Percentiles rank a stretch among this genome's conserved stretches.
These are phyloP conservation scores for Zea luxurians DNA, from an alignment of 176 grass and related monocot species.

Conservation along the genomic window DNA sequence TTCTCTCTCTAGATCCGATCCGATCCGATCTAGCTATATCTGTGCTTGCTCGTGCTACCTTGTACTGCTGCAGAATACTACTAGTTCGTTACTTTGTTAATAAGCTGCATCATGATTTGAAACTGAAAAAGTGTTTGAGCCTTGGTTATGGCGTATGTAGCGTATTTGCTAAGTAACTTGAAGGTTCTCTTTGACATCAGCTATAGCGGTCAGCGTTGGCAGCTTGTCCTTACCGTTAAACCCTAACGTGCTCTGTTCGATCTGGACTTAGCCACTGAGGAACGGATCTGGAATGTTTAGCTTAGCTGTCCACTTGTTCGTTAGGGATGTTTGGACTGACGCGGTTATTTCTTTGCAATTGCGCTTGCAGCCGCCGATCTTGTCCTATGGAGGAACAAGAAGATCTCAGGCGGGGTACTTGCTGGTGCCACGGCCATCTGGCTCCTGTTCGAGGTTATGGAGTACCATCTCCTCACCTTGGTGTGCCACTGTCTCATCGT, in stretches of 20 bases:
- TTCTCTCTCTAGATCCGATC: constrained; percentile 35
- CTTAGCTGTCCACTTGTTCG: not conserved
- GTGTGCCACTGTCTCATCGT: too few relatives aligned
- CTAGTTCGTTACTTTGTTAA: not conserved
- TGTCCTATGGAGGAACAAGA: too few relatives aligned
- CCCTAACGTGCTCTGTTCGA: constrained; percentile 17
- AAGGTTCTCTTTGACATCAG: not conserved
- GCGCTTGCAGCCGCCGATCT: too few relatives aligned
- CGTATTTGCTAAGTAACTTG: not conserved
- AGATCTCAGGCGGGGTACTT: too few relatives aligned
- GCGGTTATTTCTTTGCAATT: too few relatives aligned
- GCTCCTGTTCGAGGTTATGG: too few relatives aligned
- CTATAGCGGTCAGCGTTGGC: not conserved
- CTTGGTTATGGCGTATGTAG: constrained; percentile 2
- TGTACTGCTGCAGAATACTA: not conserved
- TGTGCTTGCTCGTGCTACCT: not conserved
- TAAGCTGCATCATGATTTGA: not conserved
- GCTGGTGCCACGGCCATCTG: too few relatives aligned
- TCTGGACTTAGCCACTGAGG: not conserved
- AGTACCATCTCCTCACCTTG: too few relatives aligned
- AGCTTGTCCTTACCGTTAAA: constrained; percentile 26
- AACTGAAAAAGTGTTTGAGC: not conserved
- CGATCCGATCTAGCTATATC: constrained; percentile 26
- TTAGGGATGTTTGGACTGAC: not conserved
- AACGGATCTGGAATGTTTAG: constrained; percentile 26